Evolutionary conservation across 441 rosid genomes (phyloP).

Genomic region (Dalechampia spathulata): DNA sequence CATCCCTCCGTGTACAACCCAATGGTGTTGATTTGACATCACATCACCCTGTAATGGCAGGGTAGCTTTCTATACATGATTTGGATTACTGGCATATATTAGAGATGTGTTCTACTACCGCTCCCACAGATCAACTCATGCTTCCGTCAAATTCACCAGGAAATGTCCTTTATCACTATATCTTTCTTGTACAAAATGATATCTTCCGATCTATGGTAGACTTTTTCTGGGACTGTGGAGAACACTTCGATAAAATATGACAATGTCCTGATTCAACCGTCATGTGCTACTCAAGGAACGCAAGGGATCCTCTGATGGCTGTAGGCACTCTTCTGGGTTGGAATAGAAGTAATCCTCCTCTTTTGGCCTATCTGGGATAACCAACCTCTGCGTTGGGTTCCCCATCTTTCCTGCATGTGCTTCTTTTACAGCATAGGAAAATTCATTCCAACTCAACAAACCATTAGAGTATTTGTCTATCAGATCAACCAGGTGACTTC

Average conservation of each 20-base stretch:
- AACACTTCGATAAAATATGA: conserved; percentile 10
- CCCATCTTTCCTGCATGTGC: conserved; percentile 60
- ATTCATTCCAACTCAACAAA: conserved; percentile 68
- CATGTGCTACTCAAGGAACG: conserved; percentile 27
- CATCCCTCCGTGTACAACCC: conserved; percentile 24
- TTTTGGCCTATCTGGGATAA: conserved; percentile 70
- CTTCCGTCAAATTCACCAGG: conserved; percentile 8
- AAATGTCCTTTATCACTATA: conserved; percentile 7
- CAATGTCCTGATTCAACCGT: conserved; percentile 11
- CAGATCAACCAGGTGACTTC: conserved; percentile 64
- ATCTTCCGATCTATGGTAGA: conserved; percentile 18
- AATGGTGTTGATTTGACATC: conserved; percentile 18
- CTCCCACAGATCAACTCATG: conserved; percentile 20
- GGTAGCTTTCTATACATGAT: conserved; percentile 37
- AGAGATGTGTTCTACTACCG: conserved; percentile 8
- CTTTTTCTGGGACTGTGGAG: conserved; percentile 15
- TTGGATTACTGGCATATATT: conserved; percentile 29
- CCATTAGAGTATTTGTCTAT: conserved; percentile 62
- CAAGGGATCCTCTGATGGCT: conserved; percentile 24
- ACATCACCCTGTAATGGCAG: conserved; percentile 35
- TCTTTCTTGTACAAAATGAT: conserved; percentile 1
- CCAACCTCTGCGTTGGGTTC: conserved; percentile 43
- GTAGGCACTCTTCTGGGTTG: conserved; percentile 83
- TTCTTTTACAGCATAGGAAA: conserved; percentile 60
- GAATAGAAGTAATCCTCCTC: conserved; percentile 92